phyloP scores from a whole-genome alignment of 768 basidiomycete genomes.

The Gymnopilus dilepis region DNA sequence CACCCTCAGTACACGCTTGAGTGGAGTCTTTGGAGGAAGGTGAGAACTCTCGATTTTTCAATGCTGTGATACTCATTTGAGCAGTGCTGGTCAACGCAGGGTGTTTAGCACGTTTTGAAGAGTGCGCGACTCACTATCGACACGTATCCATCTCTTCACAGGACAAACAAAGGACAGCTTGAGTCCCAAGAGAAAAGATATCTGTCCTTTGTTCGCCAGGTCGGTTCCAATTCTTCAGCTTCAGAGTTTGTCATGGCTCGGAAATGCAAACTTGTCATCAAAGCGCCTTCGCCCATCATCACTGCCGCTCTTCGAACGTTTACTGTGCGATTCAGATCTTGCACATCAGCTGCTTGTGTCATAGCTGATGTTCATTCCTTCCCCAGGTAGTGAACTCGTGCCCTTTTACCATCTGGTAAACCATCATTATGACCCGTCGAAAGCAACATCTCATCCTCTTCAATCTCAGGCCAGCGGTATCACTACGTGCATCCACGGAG shows the following conservation, averaged over 20 bases:
- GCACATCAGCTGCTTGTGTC: neutral
- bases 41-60: neutral
- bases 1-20: neutral
- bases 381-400: conserved; percentile 60
- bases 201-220: no score
- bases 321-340: conserved; percentile 39
- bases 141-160: no score
- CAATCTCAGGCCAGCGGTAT: conserved; percentile 43
- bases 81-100: no score
- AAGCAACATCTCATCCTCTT: neutral
- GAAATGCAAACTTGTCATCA: conserved; percentile 2
- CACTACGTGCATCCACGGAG: neutral
- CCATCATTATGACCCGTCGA: neutral
- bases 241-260: neutral
- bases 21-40: neutral
- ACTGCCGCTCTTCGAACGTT: conserved; percentile 47
- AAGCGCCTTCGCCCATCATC: neutral
- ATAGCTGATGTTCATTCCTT: neutral
- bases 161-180: no score
- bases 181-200: no score
- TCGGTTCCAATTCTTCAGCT: neutral
- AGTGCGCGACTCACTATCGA: no score
- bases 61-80: no score
- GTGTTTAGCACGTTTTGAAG: no score
- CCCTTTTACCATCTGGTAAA: conserved; percentile 72